phyloP scores from a whole-genome alignment of 768 basidiomycete species.

The Agrocybe pediades region DNA sequence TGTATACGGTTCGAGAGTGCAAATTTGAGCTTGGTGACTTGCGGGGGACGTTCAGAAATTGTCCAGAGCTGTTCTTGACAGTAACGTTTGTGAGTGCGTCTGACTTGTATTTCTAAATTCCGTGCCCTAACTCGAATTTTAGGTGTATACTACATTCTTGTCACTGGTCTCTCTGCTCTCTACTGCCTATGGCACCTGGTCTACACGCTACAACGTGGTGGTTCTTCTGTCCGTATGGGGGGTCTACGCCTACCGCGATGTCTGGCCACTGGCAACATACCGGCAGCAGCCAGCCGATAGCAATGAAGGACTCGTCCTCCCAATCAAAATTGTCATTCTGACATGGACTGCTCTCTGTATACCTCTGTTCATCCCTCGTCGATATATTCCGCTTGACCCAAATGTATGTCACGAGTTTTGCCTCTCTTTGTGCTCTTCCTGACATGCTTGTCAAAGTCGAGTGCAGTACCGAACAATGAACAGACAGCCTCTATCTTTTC shows the following conservation, averaged over 20 bases:
- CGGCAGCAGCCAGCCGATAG: constrained; percentile 42
- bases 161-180: constrained; percentile 37
- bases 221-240: constrained; percentile 31
- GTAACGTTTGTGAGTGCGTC: constrained; percentile 1
- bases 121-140: background rate
- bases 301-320: constrained; percentile 44
- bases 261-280: constrained; percentile 57
- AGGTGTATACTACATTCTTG: constrained; percentile 44
- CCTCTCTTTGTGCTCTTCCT: constrained; percentile 30
- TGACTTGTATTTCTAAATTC: background rate
- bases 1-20: background rate
- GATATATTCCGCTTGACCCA: constrained; percentile 52
- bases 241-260: constrained; percentile 52
- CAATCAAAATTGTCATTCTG: constrained; percentile 49
- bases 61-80: constrained; percentile 3
- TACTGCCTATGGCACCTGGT: background rate
- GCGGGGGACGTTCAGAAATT: background rate
- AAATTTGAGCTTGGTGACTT: background rate
- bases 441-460: constrained; percentile 53
- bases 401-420: constrained; percentile 46
- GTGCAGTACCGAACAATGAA: constrained; percentile 41
- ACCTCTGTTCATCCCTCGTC: constrained; percentile 51
- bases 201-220: constrained; percentile 19
- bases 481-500: constrained; percentile 49
- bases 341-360: constrained; percentile 34